Conservation (phyloP, 2,329 filamentous ascomycete genomes). For the Alternaria brassicae region DNA sequence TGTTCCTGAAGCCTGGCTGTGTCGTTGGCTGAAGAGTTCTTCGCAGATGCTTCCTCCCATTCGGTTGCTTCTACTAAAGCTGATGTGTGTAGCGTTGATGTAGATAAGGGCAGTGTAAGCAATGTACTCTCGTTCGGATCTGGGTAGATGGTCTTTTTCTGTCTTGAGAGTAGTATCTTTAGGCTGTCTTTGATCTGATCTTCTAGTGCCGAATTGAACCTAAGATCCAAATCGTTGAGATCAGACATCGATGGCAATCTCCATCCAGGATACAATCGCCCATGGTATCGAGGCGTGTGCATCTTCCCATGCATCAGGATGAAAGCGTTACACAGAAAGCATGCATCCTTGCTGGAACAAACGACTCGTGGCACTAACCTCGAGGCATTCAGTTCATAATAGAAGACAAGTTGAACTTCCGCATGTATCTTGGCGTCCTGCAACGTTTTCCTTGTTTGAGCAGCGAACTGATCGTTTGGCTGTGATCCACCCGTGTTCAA, state of each 20-base stretch:
- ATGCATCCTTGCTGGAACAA: conserved; percentile 60
- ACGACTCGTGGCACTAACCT: conserved; percentile 53
- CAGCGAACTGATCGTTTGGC: conserved; percentile 14
- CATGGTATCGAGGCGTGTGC: conserved; percentile 54
- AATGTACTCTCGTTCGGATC: conserved; percentile 27
- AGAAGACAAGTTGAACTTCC: conserved; percentile 59
- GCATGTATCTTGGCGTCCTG: conserved; percentile 52
- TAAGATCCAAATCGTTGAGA: conserved; percentile 8
- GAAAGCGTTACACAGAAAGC: conserved; percentile 60
- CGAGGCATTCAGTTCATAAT: conserved; percentile 39
- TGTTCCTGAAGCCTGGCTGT: background rate
- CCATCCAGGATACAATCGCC: conserved; percentile 57
- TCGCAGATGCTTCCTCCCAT: background rate
- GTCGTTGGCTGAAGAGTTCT: background rate
- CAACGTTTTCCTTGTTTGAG: conserved; percentile 18
- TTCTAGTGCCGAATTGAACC: conserved; percentile 15
- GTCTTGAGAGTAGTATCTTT: background rate
- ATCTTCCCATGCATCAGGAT: conserved; percentile 54
- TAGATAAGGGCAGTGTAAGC: conserved; percentile 16
- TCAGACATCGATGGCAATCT: conserved; percentile 45
- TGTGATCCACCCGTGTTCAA: conserved; percentile 7
- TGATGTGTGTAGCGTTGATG: conserved; percentile 15
- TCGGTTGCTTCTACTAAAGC: background rate
- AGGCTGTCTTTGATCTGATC: conserved; percentile 3
- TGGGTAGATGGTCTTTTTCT: conserved; percentile 19